A percentile compares a stretch with the other conserved stretches of the same genome.
These are phyloP conservation scores for Millerago galiae DNA, from an alignment of 805 yeast species.

Conservation along the genomic window DNA sequence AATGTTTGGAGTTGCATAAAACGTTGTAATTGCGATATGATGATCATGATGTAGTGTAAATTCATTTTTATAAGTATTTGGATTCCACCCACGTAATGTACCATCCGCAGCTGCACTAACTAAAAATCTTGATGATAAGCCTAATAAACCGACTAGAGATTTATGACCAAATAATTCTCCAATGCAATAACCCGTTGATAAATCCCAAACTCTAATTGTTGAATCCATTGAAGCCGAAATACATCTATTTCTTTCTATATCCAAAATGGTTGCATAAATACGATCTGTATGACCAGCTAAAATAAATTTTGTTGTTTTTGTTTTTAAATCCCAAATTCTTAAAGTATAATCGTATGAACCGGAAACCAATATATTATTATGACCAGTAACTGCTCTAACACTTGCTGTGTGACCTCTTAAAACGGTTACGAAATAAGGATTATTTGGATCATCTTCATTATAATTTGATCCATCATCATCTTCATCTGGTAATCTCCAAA, in stretches of 20 bases:
- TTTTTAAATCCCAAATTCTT: constrained; percentile 84
- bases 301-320: constrained; percentile 65
- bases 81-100: constrained; percentile 89
- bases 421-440: constrained; percentile 62
- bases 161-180: constrained; percentile 80
- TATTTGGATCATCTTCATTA: constrained; percentile 28
- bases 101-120: constrained; percentile 97
- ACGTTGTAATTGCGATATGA: constrained; percentile 88
- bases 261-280: constrained; percentile 85
- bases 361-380: constrained; percentile 75
- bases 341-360: constrained; percentile 90
- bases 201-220: constrained; percentile 84
- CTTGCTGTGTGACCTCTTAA: constrained; percentile 72
- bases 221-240: constrained; percentile 90
- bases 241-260: constrained; percentile 68
- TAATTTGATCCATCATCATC: constrained; percentile 25
- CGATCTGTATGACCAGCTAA: constrained; percentile 80
- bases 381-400: constrained; percentile 83
- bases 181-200: constrained; percentile 64
- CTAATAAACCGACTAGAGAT: constrained; percentile 81
- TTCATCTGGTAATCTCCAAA: constrained; percentile 72
- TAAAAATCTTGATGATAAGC: constrained; percentile 64
- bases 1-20: constrained; percentile 78
- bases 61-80: constrained; percentile 59
- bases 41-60: constrained; percentile 68